These are phyloP conservation scores for Aristolochia fimbriata DNA, from an alignment of 164 flowering plant genomes.

Conservation along the genomic window DNA sequence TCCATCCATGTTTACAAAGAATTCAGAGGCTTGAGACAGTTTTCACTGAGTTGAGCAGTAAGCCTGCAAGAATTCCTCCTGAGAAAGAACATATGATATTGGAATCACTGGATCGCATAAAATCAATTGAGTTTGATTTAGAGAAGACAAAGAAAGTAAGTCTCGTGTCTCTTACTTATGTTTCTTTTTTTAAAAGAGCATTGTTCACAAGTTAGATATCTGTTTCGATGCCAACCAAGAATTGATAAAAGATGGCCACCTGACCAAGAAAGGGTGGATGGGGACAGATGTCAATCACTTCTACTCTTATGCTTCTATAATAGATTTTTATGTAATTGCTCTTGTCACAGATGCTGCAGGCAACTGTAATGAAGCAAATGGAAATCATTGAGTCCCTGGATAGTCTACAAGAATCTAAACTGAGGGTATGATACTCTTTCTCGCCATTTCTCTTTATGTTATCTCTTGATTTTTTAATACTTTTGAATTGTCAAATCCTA, in stretches of 20 bases:
- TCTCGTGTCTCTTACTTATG: neutral
- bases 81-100: conserved; percentile 70
- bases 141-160: conserved; percentile 80
- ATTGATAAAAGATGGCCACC: too few relatives aligned
- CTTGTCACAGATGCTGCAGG: conserved; percentile 53
- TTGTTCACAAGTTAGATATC: neutral
- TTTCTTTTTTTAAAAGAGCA: neutral
- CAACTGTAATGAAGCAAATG: conserved; percentile 55
- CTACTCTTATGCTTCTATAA: neutral
- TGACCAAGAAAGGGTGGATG: neutral
- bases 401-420: conserved; percentile 32
- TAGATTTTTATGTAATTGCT: neutral
- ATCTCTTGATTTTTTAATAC: neutral
- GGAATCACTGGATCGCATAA: conserved; percentile 78
- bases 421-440: conserved; percentile 35
- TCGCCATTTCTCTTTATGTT: neutral
- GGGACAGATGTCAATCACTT: neutral
- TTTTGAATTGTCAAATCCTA: neutral
- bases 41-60: conserved; percentile 45
- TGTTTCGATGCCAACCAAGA: neutral
- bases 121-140: conserved; percentile 71
- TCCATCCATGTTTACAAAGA: conserved; percentile 62
- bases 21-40: conserved; percentile 68
- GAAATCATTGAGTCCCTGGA: conserved; percentile 52
- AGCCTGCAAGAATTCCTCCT: conserved; percentile 54